Percentiles rank a stretch among this genome's conserved stretches.
Conservation (phyloP, 306 rosid genomes). For the Begonia masoniana region DNA sequence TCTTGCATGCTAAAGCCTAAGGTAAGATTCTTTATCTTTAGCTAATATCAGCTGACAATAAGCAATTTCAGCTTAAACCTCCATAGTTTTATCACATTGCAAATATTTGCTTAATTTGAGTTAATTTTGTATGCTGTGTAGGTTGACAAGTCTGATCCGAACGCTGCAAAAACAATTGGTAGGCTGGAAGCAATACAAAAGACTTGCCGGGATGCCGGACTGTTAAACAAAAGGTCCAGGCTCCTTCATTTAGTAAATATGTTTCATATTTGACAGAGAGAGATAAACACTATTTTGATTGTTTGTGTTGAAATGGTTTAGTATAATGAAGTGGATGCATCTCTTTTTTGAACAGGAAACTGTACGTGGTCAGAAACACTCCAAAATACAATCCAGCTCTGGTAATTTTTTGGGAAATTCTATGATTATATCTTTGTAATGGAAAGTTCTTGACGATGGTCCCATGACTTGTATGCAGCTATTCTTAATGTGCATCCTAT, state of each 20-base stretch:
- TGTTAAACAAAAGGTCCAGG: constrained; percentile 44
- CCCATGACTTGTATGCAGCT: constrained; percentile 34
- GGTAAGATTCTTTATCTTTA: constrained; percentile 34
- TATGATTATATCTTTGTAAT: neutral
- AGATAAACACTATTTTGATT: neutral
- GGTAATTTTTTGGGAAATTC: constrained; percentile 25
- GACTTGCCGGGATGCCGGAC: constrained; percentile 71
- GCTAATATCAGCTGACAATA: neutral
- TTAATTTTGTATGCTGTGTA: constrained; percentile 6
- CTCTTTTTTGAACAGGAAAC: constrained; percentile 34
- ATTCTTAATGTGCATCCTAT: constrained; percentile 27
- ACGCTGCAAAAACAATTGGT: constrained; percentile 69
- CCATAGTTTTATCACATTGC: too few relatives aligned
- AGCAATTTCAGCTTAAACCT: too few relatives aligned
- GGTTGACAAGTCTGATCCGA: constrained; percentile 80
- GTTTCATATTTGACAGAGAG: neutral
- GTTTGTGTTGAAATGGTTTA: too few relatives aligned
- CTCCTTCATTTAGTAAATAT: neutral
- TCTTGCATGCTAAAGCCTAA: constrained; percentile 58
- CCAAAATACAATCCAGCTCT: constrained; percentile 26
- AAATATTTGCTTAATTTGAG: too few relatives aligned
- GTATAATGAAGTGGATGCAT: neutral
- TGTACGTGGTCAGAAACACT: constrained; percentile 27
- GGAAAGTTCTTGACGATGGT: constrained; percentile 10
- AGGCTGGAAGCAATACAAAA: constrained; percentile 67